phyloP scores from a whole-genome alignment of 2,329 filamentous ascomycete species.

The Cladosporium sp. region DNA sequence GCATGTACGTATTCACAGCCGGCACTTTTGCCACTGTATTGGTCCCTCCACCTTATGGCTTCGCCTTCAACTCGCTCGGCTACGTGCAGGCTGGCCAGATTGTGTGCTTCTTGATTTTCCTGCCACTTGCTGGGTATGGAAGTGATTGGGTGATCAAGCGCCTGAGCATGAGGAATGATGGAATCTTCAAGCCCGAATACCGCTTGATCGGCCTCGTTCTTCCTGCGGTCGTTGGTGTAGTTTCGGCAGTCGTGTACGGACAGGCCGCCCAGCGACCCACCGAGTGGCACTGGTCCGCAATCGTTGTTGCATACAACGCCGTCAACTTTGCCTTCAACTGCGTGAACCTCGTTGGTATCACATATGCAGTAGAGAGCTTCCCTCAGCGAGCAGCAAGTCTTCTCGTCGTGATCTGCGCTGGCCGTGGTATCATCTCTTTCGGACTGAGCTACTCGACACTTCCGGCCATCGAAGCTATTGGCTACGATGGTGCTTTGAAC shows the following conservation, averaged over 20 bases:
- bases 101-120: conserved; percentile 32
- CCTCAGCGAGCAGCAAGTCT: conserved; percentile 38
- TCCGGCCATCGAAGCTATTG: conserved; percentile 27
- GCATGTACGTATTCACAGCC: conserved; percentile 37
- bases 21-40: conserved; percentile 37
- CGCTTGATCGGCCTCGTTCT: conserved; percentile 33
- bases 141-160: conserved; percentile 34
- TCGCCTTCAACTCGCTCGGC: conserved; percentile 31
- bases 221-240: conserved; percentile 34
- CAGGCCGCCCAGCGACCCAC: conserved; percentile 33
- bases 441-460: conserved; percentile 36
- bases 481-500: conserved; percentile 28
- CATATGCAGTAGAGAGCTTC: conserved; percentile 42
- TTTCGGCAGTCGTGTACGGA: conserved; percentile 37
- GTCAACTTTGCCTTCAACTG: conserved; percentile 37
- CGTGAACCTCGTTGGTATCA: conserved; percentile 42
- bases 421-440: conserved; percentile 43
- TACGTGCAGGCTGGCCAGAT: conserved; percentile 40
- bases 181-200: conserved; percentile 38
- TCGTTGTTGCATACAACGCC: conserved; percentile 28
- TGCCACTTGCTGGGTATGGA: conserved; percentile 35
- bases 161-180: conserved; percentile 31
- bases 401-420: conserved; percentile 43
- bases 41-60: conserved; percentile 33
- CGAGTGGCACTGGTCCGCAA: conserved; percentile 34